A percentile compares a stretch with the other conserved stretches of the same genome.
These are phyloP conservation scores for Solanum virginianum DNA, from an alignment of 257 asterid genomes.

Conservation along the genomic window DNA sequence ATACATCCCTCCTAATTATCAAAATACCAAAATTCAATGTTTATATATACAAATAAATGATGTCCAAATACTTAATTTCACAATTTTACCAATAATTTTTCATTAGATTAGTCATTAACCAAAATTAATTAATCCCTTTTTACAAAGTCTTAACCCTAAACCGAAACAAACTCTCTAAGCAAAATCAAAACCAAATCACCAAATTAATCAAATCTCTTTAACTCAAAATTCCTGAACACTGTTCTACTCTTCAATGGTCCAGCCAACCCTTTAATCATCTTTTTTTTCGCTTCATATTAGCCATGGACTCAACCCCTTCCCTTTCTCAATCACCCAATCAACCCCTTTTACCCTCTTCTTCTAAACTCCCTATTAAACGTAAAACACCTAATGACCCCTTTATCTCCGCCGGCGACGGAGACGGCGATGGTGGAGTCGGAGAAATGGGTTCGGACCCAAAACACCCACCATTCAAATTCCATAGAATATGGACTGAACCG, in stretches of 20 bases:
- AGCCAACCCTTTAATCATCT: not conserved
- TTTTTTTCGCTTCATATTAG: not conserved
- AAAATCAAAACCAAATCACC: not conserved
- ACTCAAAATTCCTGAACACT: not conserved
- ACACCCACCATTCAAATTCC: constrained; percentile 64
- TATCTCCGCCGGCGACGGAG: not conserved
- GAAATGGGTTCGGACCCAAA: not conserved
- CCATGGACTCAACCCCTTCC: constrained; percentile 50
- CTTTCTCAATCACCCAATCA: constrained; percentile 6
- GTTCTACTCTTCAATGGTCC: not conserved
- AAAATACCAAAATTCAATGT: not conserved
- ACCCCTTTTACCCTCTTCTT: constrained; percentile 12
- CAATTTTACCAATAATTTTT: not conserved
- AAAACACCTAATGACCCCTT: constrained; percentile 23
- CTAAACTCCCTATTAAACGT: constrained; percentile 85
- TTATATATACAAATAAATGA: not conserved
- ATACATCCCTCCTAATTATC: not conserved
- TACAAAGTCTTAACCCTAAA: constrained; percentile 7
- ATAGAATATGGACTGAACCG: constrained; percentile 80
- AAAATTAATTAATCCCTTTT: not conserved
- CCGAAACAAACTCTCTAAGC: constrained; percentile 16
- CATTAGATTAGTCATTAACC: not conserved
- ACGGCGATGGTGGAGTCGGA: not conserved
- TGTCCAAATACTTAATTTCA: not conserved
- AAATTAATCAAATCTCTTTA: not conserved